Percentiles rank a stretch among this genome's conserved stretches.
These are phyloP conservation scores for Penicillium sp. DNA, from an alignment of 2,329 filamentous ascomycete genomes.

Conservation along the genomic window DNA sequence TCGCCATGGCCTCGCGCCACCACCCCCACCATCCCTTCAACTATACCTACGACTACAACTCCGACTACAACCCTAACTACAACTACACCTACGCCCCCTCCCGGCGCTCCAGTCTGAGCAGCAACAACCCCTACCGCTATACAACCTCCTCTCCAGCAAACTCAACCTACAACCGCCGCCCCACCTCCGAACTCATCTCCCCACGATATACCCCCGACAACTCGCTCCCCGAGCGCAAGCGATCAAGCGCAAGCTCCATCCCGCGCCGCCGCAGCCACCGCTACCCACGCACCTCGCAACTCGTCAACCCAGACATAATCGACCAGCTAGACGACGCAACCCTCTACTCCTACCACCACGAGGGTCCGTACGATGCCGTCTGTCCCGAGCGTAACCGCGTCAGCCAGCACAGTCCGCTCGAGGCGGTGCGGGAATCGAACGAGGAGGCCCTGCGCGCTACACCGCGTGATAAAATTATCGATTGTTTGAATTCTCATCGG, in stretches of 20 bases:
- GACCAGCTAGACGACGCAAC: constrained; percentile 73
- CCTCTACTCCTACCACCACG: constrained; percentile 79
- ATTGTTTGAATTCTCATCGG: constrained; percentile 72
- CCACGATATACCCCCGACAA: no score
- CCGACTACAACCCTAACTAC: constrained; percentile 7
- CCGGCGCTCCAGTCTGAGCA: constrained; percentile 14
- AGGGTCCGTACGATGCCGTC: constrained; percentile 86
- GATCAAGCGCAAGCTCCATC: constrained; percentile 16
- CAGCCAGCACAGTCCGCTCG: constrained; percentile 69
- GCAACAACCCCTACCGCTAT: constrained; percentile 34
- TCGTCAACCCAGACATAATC: constrained; percentile 73
- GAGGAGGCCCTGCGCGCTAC: constrained; percentile 79
- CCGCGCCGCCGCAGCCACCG: constrained; percentile 22
- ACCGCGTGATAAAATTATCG: constrained; percentile 74
- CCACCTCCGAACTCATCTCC: constrained; percentile 28
- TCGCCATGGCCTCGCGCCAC: constrained; percentile 28
- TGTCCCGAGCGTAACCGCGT: constrained; percentile 73
- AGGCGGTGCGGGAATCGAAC: constrained; percentile 74
- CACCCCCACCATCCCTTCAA: constrained; percentile 28
- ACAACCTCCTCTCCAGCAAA: constrained; percentile 29
- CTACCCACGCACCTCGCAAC: constrained; percentile 28
- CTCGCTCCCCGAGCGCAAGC: constrained; percentile 24
- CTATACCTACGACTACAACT: constrained; percentile 6
- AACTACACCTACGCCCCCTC: constrained; percentile 7
- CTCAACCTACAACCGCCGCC: constrained; percentile 16